Percentiles rank a stretch among this genome's conserved stretches.
Conservation (phyloP, 345 rosid genomes). For the Euphorbia pulcherrima region DNA sequence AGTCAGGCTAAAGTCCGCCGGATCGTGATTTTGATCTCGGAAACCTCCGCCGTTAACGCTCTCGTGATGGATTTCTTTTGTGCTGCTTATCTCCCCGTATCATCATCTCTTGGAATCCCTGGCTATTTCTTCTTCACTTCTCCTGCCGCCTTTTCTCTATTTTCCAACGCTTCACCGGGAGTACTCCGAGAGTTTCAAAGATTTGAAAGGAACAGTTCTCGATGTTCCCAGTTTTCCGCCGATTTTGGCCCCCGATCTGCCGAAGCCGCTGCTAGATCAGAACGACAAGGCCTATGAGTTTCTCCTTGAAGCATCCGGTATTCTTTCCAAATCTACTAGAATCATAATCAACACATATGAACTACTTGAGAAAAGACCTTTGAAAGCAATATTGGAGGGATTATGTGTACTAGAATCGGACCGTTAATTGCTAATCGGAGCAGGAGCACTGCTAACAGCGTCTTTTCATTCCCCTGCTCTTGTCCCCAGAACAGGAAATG, state of each 20-base stretch:
- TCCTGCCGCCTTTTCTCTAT: slow-evolving; percentile 9
- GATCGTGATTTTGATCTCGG: slow-evolving; percentile 14
- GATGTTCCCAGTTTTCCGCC: slow-evolving; percentile 33
- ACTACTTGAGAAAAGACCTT: slow-evolving; percentile 39
- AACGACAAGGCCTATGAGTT: slow-evolving; percentile 6
- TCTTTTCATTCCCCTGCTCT: too few species aligned
- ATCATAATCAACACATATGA: slow-evolving; percentile 55
- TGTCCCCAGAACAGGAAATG: too few species aligned
- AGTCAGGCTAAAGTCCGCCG: slow-evolving; percentile 23
- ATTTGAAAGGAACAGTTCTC: not conserved
- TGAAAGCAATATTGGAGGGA: slow-evolving; percentile 41
- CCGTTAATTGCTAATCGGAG: slow-evolving; percentile 36
- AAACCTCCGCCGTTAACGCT: slow-evolving; percentile 11
- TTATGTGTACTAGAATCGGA: slow-evolving; percentile 49
- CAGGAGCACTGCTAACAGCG: too few species aligned
- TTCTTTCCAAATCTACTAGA: slow-evolving; percentile 24
- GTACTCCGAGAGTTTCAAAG: slow-evolving; percentile 17
- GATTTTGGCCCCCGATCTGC: slow-evolving; percentile 19
- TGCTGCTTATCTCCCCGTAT: slow-evolving; percentile 8
- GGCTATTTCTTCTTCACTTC: slow-evolving; percentile 19
- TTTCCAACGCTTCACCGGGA: slow-evolving; percentile 13
- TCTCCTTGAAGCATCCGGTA: slow-evolving; percentile 6
- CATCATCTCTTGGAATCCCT: slow-evolving; percentile 24
- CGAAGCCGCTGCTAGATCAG: slow-evolving; percentile 19
- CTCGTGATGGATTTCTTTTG: slow-evolving; percentile 30